Conservation (phyloP, 108 stramenopile genomes). For the Cylindrotheca fusiformis region DNA sequence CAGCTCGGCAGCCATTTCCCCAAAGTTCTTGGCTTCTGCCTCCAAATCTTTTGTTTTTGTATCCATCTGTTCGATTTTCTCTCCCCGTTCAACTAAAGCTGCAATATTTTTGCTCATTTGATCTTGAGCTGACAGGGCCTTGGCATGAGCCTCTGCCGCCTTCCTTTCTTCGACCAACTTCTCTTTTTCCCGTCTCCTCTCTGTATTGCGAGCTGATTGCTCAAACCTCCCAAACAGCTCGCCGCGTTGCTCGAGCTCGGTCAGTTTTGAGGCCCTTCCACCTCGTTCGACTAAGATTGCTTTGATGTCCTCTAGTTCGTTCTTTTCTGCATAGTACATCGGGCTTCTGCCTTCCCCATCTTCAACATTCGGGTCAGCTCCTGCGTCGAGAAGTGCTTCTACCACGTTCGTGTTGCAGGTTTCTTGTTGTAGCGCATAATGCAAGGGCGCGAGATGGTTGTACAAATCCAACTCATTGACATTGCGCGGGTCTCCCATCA, state of each 20-base stretch:
- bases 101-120: conserved; percentile 41
- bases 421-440: conserved; percentile 36
- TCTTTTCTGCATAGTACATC: conserved; percentile 35
- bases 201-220: conserved; percentile 11
- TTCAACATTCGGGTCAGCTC: conserved; percentile 36
- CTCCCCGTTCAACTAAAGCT: conserved; percentile 37
- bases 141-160: conserved; percentile 25
- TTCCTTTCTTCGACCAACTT: conserved; percentile 25
- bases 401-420: conserved; percentile 13
- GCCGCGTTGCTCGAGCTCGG: conserved; percentile 23
- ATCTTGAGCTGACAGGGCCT: conserved; percentile 31
- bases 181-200: conserved; percentile 21
- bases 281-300: conserved; percentile 14
- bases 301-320: conserved; percentile 22
- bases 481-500: conserved; percentile 12
- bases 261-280: conserved; percentile 20
- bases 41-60: conserved; percentile 35
- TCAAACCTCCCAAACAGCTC: conserved; percentile 40
- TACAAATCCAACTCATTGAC: conserved; percentile 36
- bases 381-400: conserved; percentile 25
- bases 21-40: conserved; percentile 31
- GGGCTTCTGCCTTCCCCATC: conserved; percentile 31
- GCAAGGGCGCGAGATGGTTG: conserved; percentile 37
- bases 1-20: conserved; percentile 32
- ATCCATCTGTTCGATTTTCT: conserved; percentile 40